Conservation (phyloP, 2,329 filamentous ascomycete genomes). For the Didymella glomerata region DNA sequence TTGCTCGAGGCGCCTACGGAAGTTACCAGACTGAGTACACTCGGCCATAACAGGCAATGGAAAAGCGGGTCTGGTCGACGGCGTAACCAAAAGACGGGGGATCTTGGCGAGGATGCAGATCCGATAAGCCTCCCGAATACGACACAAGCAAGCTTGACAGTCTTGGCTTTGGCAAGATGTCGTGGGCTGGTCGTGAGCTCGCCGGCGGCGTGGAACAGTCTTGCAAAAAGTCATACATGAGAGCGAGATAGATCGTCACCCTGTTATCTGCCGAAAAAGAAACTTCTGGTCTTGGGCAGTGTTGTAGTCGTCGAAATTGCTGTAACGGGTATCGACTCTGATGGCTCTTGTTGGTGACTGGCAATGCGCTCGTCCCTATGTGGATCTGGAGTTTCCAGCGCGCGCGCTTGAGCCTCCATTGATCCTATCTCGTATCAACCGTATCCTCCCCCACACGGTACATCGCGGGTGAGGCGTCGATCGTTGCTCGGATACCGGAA, state of each 20-base stretch:
- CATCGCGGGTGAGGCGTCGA: not conserved
- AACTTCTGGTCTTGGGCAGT: not conserved
- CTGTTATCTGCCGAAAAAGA: not conserved
- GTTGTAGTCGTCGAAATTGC: too few species aligned
- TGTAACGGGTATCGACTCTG: too few species aligned
- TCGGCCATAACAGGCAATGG: slow-evolving; percentile 2
- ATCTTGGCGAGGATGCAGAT: slow-evolving; percentile 6
- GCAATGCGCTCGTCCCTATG: not conserved
- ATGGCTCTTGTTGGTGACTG: not conserved
- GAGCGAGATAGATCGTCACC: slow-evolving; percentile 6
- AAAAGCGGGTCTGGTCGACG: slow-evolving; percentile 11
- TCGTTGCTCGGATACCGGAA: not conserved
- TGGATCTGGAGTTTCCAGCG: not conserved
- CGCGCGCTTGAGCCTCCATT: not conserved
- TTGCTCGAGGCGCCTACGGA: not conserved
- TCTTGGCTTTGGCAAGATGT: not conserved
- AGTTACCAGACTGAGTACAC: not conserved
- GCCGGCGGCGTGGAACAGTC: slow-evolving; percentile 6
- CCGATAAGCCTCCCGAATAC: slow-evolving; percentile 8
- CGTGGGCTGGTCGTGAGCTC: not conserved
- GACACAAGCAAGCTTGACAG: not conserved
- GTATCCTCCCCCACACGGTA: slow-evolving; percentile 3
- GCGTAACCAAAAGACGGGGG: slow-evolving; percentile 3
- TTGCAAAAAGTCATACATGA: not conserved
- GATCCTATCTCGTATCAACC: slow-evolving; percentile 2